A percentile compares a stretch with the other conserved stretches of the same genome.
phyloP scores from a whole-genome alignment of 1,284 basidiomycete species.

The Trichosporon ovoides region DNA sequence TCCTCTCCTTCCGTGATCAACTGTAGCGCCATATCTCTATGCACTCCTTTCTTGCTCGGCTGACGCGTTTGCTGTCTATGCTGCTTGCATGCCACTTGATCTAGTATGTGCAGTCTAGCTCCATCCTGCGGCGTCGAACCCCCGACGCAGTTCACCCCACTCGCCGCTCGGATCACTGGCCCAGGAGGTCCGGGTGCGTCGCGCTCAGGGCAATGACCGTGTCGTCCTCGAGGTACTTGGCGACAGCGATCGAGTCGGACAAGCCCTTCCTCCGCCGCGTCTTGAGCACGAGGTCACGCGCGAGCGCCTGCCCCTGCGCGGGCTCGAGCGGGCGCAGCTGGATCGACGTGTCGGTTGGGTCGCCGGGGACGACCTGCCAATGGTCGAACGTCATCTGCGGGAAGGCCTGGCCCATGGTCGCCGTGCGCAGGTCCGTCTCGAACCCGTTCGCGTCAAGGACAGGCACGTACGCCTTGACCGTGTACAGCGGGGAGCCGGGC shows the following conservation, averaged over 20 bases:
- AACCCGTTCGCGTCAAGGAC: constrained; percentile 99
- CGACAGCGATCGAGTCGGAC: constrained; percentile 86
- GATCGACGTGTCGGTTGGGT: constrained; percentile 93
- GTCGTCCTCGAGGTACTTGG: constrained; percentile 90
- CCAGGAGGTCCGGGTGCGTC: constrained; percentile 80
- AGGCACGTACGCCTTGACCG: constrained; percentile 93
- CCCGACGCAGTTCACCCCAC: background rate
- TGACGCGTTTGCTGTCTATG: background rate
- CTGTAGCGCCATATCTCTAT: constrained; percentile 1
- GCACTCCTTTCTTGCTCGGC: background rate
- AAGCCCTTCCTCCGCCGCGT: constrained; percentile 92
- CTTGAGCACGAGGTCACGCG: constrained; percentile 90
- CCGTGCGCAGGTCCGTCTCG: constrained; percentile 94
- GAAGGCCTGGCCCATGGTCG: constrained; percentile 96
- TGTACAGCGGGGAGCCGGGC: constrained; percentile 93
- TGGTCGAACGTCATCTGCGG: constrained; percentile 95
- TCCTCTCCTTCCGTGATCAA: background rate
- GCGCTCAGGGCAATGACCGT: constrained; percentile 70
- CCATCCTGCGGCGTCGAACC: too few species aligned
- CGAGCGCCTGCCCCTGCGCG: constrained; percentile 86
- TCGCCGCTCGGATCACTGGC: constrained; percentile 38
- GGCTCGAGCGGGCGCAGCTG: constrained; percentile 93
- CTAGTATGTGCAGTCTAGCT: too few species aligned
- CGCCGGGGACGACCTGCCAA: constrained; percentile 97
- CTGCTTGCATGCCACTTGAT: background rate